phyloP scores from a whole-genome alignment of 1,139 yeast species.

The Zygosaccharomyces pseudobailii region DNA sequence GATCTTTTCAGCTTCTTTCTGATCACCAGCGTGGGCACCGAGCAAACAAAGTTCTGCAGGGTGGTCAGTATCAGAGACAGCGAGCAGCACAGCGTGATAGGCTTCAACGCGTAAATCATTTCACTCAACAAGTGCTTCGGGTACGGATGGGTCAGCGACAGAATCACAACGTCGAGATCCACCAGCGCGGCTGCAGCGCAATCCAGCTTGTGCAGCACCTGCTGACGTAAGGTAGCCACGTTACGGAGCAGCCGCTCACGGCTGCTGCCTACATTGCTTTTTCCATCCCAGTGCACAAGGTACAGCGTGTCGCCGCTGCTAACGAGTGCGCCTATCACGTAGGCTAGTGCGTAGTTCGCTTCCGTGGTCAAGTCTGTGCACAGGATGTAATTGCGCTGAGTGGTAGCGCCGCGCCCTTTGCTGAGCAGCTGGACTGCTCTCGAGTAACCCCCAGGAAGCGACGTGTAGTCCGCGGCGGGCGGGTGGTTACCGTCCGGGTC shows the following conservation, averaged over 20 bases:
- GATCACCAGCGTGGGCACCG: conserved; percentile 90
- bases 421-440: conserved; percentile 23
- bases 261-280: conserved; percentile 8
- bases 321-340: conserved; percentile 83
- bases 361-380: conserved; percentile 85
- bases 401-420: conserved; percentile 17
- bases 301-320: conserved; percentile 82
- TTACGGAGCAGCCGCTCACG: conserved; percentile 17
- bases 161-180: conserved; percentile 24
- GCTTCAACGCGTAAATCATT: conserved; percentile 75
- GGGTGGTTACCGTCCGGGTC: background rate
- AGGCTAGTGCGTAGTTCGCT: conserved; percentile 79
- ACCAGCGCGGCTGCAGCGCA: conserved; percentile 27
- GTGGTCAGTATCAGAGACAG: conserved; percentile 29
- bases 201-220: conserved; percentile 29
- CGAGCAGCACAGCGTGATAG: conserved; percentile 69
- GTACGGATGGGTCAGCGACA: conserved; percentile 56
- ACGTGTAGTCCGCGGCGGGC: conserved; percentile 7
- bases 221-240: conserved; percentile 19
- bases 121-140: conserved; percentile 84
- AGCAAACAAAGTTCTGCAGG: conserved; percentile 38
- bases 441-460: conserved; percentile 26
- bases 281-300: conserved; percentile 58
- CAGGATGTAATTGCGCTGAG: conserved; percentile 61
- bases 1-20: conserved; percentile 75